These are phyloP conservation scores for Garcia nutans DNA, from an alignment of 345 rosid species.

Conservation along the genomic window DNA sequence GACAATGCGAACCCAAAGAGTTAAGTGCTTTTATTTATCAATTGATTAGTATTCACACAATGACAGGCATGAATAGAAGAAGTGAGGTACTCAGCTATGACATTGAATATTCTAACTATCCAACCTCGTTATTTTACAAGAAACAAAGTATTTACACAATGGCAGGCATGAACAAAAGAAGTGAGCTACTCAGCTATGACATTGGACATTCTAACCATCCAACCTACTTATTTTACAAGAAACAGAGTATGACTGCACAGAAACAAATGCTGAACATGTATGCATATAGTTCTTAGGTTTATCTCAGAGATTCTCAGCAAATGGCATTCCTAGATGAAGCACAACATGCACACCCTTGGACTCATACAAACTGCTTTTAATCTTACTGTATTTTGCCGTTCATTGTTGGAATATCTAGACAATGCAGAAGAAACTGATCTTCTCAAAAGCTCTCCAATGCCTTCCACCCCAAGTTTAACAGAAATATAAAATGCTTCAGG, in stretches of 20 bases:
- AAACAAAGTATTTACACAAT: not conserved
- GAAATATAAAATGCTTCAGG: slow-evolving; percentile 95
- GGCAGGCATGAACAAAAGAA: not conserved
- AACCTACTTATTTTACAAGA: not conserved
- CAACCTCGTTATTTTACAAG: not conserved
- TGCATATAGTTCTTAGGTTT: not conserved
- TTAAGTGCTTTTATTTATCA: not conserved
- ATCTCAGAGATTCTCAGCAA: not conserved
- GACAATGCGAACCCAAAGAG: not conserved
- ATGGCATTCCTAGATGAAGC: not conserved
- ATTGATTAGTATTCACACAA: not conserved
- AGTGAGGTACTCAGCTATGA: not conserved
- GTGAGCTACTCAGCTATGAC: not conserved
- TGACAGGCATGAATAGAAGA: not conserved
- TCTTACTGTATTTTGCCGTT: slow-evolving; percentile 77
- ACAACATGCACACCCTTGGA: not conserved
- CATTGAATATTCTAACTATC: not conserved
- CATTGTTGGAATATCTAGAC: slow-evolving; percentile 81
- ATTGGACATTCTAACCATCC: not conserved
- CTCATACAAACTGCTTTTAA: not conserved
- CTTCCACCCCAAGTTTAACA: slow-evolving; percentile 92
- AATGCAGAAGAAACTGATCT: slow-evolving; percentile 79
- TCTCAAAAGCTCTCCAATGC: slow-evolving; percentile 90
- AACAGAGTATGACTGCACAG: not conserved
- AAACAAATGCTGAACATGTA: no score